These are phyloP conservation scores for Chaetomiaceae sp. DNA, from an alignment of 2,329 filamentous ascomycete species.

Conservation along the genomic window DNA sequence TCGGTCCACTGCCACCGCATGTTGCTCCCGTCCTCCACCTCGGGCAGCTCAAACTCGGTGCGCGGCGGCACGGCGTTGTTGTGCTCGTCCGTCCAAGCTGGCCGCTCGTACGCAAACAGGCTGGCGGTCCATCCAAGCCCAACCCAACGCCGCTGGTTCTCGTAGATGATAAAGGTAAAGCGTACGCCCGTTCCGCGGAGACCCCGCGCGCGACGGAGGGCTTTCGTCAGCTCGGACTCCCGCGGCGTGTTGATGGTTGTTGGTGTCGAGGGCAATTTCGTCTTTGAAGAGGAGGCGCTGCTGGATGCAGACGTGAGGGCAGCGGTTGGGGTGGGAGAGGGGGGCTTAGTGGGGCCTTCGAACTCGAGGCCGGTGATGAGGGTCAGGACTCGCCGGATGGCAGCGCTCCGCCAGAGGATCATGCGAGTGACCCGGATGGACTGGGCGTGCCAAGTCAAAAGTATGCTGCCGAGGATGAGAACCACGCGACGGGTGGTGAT, in stretches of 20 bases:
- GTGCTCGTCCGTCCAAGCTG: constrained; percentile 94
- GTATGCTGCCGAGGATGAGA: constrained; percentile 78
- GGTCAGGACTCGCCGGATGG: constrained; percentile 63
- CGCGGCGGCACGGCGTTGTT: constrained; percentile 73
- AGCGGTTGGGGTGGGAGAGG: constrained; percentile 36
- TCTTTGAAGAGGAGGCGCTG: constrained; percentile 23
- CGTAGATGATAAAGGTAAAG: constrained; percentile 94
- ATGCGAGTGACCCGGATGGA: constrained; percentile 79
- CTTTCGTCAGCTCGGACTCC: constrained; percentile 46
- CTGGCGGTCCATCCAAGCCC: constrained; percentile 92
- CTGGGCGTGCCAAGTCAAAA: constrained; percentile 87
- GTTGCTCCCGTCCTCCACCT: constrained; percentile 54
- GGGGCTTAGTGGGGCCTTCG: constrained; percentile 41
- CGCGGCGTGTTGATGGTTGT: constrained; percentile 24
- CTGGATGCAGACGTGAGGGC: constrained; percentile 17
- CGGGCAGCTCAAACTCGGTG: constrained; percentile 61
- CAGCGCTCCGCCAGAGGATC: constrained; percentile 83
- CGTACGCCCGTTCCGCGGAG: constrained; percentile 73
- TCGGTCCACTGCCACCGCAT: constrained; percentile 72
- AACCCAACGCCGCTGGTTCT: constrained; percentile 94
- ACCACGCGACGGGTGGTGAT: constrained; percentile 82
- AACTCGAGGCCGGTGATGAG: constrained; percentile 79
- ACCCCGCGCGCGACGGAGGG: constrained; percentile 36
- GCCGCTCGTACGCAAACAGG: constrained; percentile 83
- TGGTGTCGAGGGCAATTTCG: constrained; percentile 22